Conservation (phyloP, 2,329 filamentous ascomycete genomes). For the Cladosporium colombiae region DNA sequence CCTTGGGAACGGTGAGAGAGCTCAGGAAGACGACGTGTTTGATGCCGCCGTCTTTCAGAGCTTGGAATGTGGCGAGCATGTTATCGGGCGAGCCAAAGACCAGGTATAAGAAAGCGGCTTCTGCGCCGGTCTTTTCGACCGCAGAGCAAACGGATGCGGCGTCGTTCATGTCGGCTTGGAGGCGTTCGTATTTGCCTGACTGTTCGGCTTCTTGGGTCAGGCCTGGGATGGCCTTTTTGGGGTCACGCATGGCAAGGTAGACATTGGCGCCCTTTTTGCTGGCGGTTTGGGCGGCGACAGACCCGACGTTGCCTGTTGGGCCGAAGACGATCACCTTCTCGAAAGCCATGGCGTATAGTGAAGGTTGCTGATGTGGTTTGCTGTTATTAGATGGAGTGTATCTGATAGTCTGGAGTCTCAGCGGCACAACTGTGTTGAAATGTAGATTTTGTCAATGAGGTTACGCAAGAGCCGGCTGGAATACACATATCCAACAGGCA, state of each 20-base stretch:
- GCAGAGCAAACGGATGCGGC: conserved; percentile 45
- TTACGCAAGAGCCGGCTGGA: neutral
- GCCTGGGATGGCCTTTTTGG: conserved; percentile 45
- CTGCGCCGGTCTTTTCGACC: conserved; percentile 46
- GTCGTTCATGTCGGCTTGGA: conserved; percentile 49
- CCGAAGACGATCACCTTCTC: conserved; percentile 50
- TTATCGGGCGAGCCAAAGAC: conserved; percentile 38
- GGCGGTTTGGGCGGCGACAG: conserved; percentile 43
- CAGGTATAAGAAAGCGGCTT: conserved; percentile 52
- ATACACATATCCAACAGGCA: neutral
- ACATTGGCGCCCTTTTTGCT: conserved; percentile 46
- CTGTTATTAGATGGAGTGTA: neutral
- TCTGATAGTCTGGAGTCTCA: neutral
- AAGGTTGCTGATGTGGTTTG: neutral
- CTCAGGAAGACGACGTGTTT: conserved; percentile 51
- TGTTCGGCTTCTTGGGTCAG: conserved; percentile 36
- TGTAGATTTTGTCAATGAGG: neutral
- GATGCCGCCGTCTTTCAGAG: conserved; percentile 49
- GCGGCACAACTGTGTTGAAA: neutral
- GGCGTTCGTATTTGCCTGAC: conserved; percentile 37
- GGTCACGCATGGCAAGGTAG: conserved; percentile 51
- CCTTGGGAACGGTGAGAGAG: conserved; percentile 38
- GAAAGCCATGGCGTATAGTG: conserved; percentile 8
- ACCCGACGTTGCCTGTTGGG: conserved; percentile 51
- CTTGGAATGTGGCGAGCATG: conserved; percentile 44